A percentile compares a stretch with the other conserved stretches of the same genome.
These are phyloP conservation scores for Exophiala oligosperma DNA, from an alignment of 2,329 filamentous ascomycete species.

Conservation along the genomic window DNA sequence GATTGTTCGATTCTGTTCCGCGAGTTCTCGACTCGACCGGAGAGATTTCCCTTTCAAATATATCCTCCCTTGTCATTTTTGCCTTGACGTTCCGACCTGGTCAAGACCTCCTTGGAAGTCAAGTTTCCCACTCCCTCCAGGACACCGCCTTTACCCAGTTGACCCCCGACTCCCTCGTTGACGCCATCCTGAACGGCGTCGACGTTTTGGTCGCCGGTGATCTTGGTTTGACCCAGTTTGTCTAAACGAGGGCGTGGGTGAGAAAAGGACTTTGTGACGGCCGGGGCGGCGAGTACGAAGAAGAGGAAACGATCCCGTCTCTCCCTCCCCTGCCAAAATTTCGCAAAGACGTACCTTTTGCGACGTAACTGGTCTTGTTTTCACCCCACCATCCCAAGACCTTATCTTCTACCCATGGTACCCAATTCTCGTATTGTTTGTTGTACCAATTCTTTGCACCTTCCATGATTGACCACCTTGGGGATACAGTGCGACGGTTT, in stretches of 20 bases:
- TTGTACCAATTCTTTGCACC: slow-evolving; percentile 67
- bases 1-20: too few relatives aligned
- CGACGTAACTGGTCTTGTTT: slow-evolving; percentile 71
- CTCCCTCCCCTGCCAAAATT: too few relatives aligned
- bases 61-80: slow-evolving; percentile 52
- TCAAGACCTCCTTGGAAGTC: slow-evolving; percentile 32
- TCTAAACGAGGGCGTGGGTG: slow-evolving; percentile 44
- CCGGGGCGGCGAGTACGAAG: background rate
- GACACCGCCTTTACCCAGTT: slow-evolving; percentile 68
- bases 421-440: slow-evolving; percentile 71
- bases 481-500: background rate
- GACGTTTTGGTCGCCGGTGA: slow-evolving; percentile 67
- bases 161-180: slow-evolving; percentile 61
- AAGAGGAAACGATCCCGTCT: background rate
- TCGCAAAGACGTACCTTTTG: slow-evolving; percentile 59
- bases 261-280: too few relatives aligned
- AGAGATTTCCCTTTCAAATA: background rate
- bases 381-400: slow-evolving; percentile 73
- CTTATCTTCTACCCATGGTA: slow-evolving; percentile 74
- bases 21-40: too few relatives aligned
- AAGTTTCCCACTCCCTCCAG: slow-evolving; percentile 33
- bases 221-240: slow-evolving; percentile 66
- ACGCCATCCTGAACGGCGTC: slow-evolving; percentile 69
- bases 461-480: slow-evolving; percentile 41
- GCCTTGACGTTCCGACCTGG: slow-evolving; percentile 38